These are phyloP conservation scores for Trichomonascaceae sp. DNA, from an alignment of 1,139 yeast genomes.

Conservation along the genomic window DNA sequence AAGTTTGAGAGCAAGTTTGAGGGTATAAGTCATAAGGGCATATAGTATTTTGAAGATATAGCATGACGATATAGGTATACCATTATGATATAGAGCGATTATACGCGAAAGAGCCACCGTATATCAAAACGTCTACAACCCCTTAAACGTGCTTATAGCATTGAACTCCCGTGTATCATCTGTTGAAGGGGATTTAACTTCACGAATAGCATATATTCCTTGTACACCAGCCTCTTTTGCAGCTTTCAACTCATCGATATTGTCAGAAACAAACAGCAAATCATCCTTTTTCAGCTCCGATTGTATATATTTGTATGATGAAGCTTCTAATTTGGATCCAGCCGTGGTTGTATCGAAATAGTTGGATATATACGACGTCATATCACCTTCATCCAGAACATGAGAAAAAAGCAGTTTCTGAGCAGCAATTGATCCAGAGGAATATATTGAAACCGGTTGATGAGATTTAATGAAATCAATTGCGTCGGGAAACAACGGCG, in stretches of 20 bases:
- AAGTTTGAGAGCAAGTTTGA: not conserved
- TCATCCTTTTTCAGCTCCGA: constrained; percentile 36
- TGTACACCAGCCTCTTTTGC: constrained; percentile 62
- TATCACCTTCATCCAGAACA: constrained; percentile 36
- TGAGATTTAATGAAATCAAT: constrained; percentile 44
- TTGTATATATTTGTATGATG: constrained; percentile 56
- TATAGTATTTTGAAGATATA: not conserved
- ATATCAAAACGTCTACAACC: not conserved
- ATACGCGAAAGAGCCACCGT: too few species aligned
- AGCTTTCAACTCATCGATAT: constrained; percentile 45
- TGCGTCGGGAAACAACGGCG: constrained; percentile 76
- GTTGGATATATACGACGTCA: constrained; percentile 51
- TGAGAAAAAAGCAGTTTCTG: constrained; percentile 71
- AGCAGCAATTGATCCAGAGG: constrained; percentile 88
- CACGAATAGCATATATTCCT: constrained; percentile 52
- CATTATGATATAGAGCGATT: too few species aligned
- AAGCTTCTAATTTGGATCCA: constrained; percentile 58
- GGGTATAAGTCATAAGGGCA: not conserved
- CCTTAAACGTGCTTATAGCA: constrained; percentile 2
- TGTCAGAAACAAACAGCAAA: constrained; percentile 70
- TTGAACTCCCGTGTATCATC: not conserved
- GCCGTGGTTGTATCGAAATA: constrained; percentile 84
- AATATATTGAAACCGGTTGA: constrained; percentile 57
- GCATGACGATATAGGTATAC: too few species aligned
- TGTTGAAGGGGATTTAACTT: not conserved